Conservation (phyloP, 352 stramenopile species). For the Globisporangium lucens region DNA sequence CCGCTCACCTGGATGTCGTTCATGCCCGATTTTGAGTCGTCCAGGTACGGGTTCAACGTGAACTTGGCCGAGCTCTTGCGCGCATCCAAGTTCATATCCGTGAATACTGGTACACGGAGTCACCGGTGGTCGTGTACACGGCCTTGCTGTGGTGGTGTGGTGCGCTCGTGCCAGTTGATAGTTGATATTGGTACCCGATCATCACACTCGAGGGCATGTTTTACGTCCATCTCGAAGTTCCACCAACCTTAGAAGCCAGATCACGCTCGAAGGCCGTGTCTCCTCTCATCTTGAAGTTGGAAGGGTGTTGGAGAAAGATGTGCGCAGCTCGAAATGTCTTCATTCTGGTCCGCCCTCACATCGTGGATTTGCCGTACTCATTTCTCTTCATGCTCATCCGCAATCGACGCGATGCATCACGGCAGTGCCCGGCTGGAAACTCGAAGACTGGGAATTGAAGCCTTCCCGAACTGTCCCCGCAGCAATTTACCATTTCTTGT, state of each 20-base stretch:
- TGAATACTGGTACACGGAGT: not conserved
- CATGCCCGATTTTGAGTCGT: not conserved
- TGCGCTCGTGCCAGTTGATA: not conserved
- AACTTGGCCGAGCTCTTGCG: not conserved
- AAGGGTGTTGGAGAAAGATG: not conserved
- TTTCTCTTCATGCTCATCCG: not conserved
- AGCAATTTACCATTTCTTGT: slow-evolving; percentile 1
- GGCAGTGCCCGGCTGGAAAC: not conserved
- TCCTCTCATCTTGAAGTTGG: not conserved
- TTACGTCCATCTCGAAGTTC: not conserved
- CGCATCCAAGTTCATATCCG: not conserved
- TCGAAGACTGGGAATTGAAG: not conserved
- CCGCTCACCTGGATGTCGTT: not conserved
- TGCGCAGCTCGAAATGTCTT: not conserved
- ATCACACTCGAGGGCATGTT: not conserved
- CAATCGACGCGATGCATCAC: not conserved
- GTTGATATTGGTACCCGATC: not conserved
- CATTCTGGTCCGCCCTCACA: not conserved
- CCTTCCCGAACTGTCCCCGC: not conserved
- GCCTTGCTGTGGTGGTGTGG: not conserved
- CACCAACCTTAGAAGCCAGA: not conserved
- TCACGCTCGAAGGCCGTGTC: not conserved
- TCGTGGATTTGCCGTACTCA: not conserved
- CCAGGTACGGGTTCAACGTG: not conserved
- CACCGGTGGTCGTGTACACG: not conserved